Evolutionary conservation across 768 basidiomycete genomes (phyloP), one percentile per base, ranked within the genome.

Genomic region (Agrocybe pediades): DNA sequence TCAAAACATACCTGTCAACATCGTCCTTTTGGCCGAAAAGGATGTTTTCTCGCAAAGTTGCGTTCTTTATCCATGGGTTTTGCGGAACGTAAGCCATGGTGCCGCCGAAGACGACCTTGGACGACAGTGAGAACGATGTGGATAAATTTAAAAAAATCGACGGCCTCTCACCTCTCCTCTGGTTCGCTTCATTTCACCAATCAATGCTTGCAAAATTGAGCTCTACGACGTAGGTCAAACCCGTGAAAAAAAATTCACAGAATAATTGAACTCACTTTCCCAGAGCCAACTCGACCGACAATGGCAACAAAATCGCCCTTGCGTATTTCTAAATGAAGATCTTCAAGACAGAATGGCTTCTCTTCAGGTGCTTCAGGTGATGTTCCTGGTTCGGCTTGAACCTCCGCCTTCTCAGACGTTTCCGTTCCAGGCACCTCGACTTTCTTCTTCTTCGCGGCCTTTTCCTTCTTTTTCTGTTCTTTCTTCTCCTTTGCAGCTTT

Each of bases 271-370:
- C 65, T 4, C 30, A 83, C 80, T 72, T 91, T 91, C 24, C 90
- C 90, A 39, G 82, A 83, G 0, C 89, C 89, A 26, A 91, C 85
- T 9, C 80, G 76, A 15, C 90, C 90, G n/a, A 91, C 85, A 23
- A 91, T 82, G 1, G 83, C 86, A 6, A 89, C 75, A 26, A 90
- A 82, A 26, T 85, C 71, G 13, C 88, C 88, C 53, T 68, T 74
- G 2, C 74, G 74, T 36, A 85, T 65, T 41, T 63, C 60, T 27
- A 86, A 55, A 49, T 76, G 71, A 49, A 87, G 62, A 55, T 75
- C 67, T 39, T 68, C 72, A 45, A 87, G 62, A 49, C 74, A 70
- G 56, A 86, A 87, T 0, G 83, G 83, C 51, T 71, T 74, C 51
- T 81, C 78, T 39, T 77, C 68, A 17, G 54, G 60, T 30, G 44